phyloP scores from a whole-genome alignment of 441 rosid genomes.

The Codiaeum variegatum region DNA sequence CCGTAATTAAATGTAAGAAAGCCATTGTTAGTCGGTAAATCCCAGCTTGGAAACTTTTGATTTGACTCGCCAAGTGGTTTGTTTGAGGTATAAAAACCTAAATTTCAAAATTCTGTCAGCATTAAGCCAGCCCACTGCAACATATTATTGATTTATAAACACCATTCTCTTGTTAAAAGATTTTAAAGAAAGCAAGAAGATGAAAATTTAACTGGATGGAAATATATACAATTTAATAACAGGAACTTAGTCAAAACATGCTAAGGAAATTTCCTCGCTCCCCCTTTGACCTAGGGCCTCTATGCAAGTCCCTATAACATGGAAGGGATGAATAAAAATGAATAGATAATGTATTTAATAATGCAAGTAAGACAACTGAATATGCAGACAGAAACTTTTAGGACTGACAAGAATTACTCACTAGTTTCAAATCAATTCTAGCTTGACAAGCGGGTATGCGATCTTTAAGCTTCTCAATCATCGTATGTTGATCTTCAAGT shows the following conservation, averaged over 20 bases:
- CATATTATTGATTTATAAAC: too few species aligned
- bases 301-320: constrained; percentile 6
- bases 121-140: too few species aligned
- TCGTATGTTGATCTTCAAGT: constrained; percentile 47
- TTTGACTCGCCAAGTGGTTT: neutral
- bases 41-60: neutral
- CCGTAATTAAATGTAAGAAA: neutral
- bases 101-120: neutral
- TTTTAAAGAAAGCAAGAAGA: neutral
- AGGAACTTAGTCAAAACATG: constrained; percentile 7
- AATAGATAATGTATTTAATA: neutral
- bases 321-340: neutral
- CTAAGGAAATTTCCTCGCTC: neutral
- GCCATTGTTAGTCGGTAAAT: neutral
- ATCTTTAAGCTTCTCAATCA: constrained; percentile 57
- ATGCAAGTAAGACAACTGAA: neutral
- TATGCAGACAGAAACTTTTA: neutral
- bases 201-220: neutral
- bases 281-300: neutral
- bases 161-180: neutral
- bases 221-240: neutral
- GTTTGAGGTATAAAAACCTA: neutral
- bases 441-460: constrained; percentile 84
- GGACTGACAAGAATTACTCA: constrained; percentile 36
- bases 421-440: constrained; percentile 62